Percentiles rank a stretch among this genome's conserved stretches.
phyloP scores from a whole-genome alignment of 2,329 filamentous ascomycete genomes.

The Coniochaeta hoffmannii region DNA sequence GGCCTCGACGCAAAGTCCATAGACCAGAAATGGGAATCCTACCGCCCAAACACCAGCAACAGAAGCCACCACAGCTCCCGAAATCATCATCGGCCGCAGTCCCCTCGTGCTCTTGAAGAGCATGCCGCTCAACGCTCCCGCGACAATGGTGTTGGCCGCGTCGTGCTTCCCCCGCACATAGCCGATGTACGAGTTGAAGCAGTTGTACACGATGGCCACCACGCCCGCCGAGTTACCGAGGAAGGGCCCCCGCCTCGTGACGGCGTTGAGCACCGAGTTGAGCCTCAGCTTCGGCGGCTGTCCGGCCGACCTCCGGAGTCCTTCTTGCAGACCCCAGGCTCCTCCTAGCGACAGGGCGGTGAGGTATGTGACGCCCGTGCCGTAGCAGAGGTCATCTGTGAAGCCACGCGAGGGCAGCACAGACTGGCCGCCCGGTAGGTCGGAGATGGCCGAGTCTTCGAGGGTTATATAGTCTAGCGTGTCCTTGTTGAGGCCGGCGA shows the following conservation, averaged over 20 bases:
- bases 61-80: constrained; percentile 78
- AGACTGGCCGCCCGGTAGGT: constrained; percentile 78
- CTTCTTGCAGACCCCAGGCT: constrained; percentile 87
- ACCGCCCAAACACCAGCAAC: constrained; percentile 88
- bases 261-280: constrained; percentile 90
- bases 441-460: constrained; percentile 82
- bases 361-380: constrained; percentile 89
- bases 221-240: constrained; percentile 94
- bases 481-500: constrained; percentile 87
- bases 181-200: constrained; percentile 78
- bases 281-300: constrained; percentile 84
- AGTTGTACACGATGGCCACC: constrained; percentile 93
- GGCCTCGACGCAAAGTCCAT: background rate
- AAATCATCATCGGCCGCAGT: constrained; percentile 87
- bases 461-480: constrained; percentile 91
- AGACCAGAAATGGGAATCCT: constrained; percentile 34
- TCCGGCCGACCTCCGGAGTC: constrained; percentile 67
- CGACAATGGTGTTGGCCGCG: constrained; percentile 76
- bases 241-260: constrained; percentile 89
- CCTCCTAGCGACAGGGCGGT: constrained; percentile 80
- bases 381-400: constrained; percentile 97
- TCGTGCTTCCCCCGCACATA: constrained; percentile 80
- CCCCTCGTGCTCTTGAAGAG: constrained; percentile 95
- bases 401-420: constrained; percentile 92
- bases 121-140: constrained; percentile 83